Evolutionary conservation across 2,329 filamentous ascomycete genomes (phyloP), one percentile per base, ranked within the genome.

Genomic region (Sclerotinia nivalis): DNA sequence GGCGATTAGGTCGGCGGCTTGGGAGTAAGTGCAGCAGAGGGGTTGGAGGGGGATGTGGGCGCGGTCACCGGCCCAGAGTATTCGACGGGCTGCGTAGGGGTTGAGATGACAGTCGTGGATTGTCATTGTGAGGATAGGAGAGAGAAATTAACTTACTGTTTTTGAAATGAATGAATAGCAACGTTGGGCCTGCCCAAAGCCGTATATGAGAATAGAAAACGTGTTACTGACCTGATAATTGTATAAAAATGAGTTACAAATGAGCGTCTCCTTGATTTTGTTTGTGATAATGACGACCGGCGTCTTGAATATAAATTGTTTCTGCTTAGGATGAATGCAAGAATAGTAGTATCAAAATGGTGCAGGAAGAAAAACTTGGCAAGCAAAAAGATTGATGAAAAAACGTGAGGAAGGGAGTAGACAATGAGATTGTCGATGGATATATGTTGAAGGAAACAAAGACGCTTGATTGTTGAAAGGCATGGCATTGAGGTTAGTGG

Each of bases 51-150:
- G 59, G 3, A 37, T 40, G 5, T 65, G 59, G 15, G 49, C 49
- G 37, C 58, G 28, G 22, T 69, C 67, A 7, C 58, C 67, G 7
- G 40, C 37, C 67, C 67, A 69, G 22, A 69, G 59, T 20, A 69
- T 65, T 2, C 67, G 59, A 2, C 50, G 67, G 13, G 59, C 67
- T 1, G 67, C 67, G 40, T 65, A 69, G 6, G 67, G 67, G 20
- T 69, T 69, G 12, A 69, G 67, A n/a, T 69, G 49, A 4, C 67
- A 65, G 6, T 62, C 61, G 15, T 56, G 58, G 15, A 69, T 69
- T 15, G 50, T 65, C 67, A 69, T 69, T 7, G n/a, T 56, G 49
- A 55, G 34, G 22, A 47, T 12, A 9, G 20, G 28, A 65, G n/a
- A 37, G 18, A 12, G 7, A 43, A 47, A 47, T 4, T 10, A 45